Conservation (phyloP, 2,329 filamentous ascomycete genomes). For the Ophiostoma australiae region DNA sequence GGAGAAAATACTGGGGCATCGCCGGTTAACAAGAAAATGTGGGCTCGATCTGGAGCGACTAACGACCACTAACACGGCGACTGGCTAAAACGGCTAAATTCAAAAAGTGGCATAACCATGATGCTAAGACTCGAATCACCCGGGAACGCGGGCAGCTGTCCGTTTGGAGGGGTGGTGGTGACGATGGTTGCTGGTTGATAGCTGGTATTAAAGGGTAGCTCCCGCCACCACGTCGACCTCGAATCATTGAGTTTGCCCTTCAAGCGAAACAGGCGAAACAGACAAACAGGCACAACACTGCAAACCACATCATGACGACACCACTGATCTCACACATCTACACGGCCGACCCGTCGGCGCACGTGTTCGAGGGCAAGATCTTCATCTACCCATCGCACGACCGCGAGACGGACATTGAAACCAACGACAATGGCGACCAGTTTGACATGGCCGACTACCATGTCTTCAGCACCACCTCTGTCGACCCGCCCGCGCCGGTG, state of each 20-base stretch:
- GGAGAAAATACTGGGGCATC: not conserved
- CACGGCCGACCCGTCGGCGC: constrained; percentile 75
- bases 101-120: constrained; percentile 2
- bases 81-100: constrained; percentile 13
- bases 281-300: not conserved
- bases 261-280: not conserved
- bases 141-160: constrained; percentile 6
- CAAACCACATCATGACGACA: constrained; percentile 35
- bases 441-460: constrained; percentile 84
- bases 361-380: constrained; percentile 69
- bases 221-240: not conserved
- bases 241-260: too few relatives aligned
- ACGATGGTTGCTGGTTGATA: not conserved
- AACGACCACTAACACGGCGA: constrained; percentile 3
- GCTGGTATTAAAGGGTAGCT: not conserved
- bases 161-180: not conserved
- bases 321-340: constrained; percentile 71
- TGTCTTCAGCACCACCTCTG: constrained; percentile 57
- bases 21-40: constrained; percentile 11
- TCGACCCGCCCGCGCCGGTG: constrained; percentile 54
- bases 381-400: constrained; percentile 82
- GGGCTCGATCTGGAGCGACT: not conserved
- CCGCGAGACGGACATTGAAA: constrained; percentile 65
- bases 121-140: constrained; percentile 1
- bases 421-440: constrained; percentile 81